Base-by-base conservation (phyloP, 257 asterid species). In the Penstemon barbatus region DNA sequence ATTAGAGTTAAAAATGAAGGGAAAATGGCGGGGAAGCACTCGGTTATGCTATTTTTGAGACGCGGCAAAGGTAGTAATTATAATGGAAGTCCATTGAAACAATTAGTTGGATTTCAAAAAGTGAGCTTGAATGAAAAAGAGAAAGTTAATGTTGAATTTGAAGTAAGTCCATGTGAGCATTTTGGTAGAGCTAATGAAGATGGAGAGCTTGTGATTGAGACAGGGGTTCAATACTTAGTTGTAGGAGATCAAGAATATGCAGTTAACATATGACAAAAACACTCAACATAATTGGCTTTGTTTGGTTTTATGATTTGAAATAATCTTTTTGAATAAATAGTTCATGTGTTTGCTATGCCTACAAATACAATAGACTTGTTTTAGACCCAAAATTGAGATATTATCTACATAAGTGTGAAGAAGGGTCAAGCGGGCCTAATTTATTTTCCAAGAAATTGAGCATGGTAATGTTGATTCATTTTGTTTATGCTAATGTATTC, bases 1-100 rank as follows among this genome's bases (percentile, higher is more conserved):
- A 82, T 87, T 60, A 38, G 73, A 0, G 85, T 85, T 4, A 60
- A 75, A 44, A 89, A 87, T 39, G 44, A 40, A 5, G 92, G 95
- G 71, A 12, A 55, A 9, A 78, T 79, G 85, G 78, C 73, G 0
- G 92, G 96, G 7, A 87, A 69, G 72, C 95, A 87, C 63, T 87
- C 93, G 0, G 85, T 85, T 41, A 70, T 89, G 62, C 70, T 89
- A 49, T 89, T 85, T 54, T 3, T 75, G 7, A 80, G 73, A 78
- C 70, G 61, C 13, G 71, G 64, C 0, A 59, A 57, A 4, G 44
- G 15, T 13, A 52, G 56, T 5, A 25, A 25, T 25, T 1, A 25
- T 25, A 25, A 70, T 6, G 78, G 74, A 6, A 68, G 66, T 18
- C 88, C 90, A 51, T 12, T 60, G 39, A 89, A 84, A 66, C 80